Conservation (phyloP, 768 basidiomycete species). For the Gautieria morchelliformis region DNA sequence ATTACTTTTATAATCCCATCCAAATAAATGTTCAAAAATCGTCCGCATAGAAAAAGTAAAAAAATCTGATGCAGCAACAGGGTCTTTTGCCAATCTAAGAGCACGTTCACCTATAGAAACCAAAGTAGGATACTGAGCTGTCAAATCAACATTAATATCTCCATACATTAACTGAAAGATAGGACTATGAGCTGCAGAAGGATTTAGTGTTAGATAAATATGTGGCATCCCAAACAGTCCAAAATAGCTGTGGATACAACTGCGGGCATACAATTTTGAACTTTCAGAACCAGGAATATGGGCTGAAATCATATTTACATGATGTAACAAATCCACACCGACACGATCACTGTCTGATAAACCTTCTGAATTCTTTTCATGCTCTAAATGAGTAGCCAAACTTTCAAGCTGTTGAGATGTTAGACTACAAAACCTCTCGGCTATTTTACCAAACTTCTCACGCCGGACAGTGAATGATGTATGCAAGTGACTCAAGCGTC, state of each 20-base stretch:
- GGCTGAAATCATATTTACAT: slow-evolving; percentile 14
- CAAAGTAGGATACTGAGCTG: slow-evolving; percentile 17
- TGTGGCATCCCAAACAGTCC: slow-evolving; percentile 25
- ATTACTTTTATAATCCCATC: slow-evolving; percentile 10
- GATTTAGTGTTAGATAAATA: slow-evolving; percentile 38
- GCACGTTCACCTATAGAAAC: slow-evolving; percentile 26
- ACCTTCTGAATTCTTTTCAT: slow-evolving; percentile 12
- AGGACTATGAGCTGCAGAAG: slow-evolving; percentile 33
- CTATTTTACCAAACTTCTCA: slow-evolving; percentile 18
- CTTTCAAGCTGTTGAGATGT: slow-evolving; percentile 15
- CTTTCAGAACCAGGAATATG: slow-evolving; percentile 20
- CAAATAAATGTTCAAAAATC: slow-evolving; percentile 23
- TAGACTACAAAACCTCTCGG: slow-evolving; percentile 17
- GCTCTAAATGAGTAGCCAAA: slow-evolving; percentile 15
- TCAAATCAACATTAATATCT: slow-evolving; percentile 26
- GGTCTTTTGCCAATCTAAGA: slow-evolving; percentile 29
- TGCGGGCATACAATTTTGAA: slow-evolving; percentile 21
- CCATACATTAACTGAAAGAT: slow-evolving; percentile 32
- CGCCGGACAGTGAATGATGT: slow-evolving; percentile 23
- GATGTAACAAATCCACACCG: slow-evolving; percentile 18
- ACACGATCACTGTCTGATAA: slow-evolving; percentile 13
- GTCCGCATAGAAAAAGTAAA: slow-evolving; percentile 32
- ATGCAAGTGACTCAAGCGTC: slow-evolving; percentile 21
- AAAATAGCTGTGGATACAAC: slow-evolving; percentile 30
- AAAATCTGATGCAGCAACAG: slow-evolving; percentile 29